Evolutionary conservation across 208 protist genomes (phyloP), one percentile per base, ranked within the genome.

Genomic region (Zelonia costaricensis): DNA sequence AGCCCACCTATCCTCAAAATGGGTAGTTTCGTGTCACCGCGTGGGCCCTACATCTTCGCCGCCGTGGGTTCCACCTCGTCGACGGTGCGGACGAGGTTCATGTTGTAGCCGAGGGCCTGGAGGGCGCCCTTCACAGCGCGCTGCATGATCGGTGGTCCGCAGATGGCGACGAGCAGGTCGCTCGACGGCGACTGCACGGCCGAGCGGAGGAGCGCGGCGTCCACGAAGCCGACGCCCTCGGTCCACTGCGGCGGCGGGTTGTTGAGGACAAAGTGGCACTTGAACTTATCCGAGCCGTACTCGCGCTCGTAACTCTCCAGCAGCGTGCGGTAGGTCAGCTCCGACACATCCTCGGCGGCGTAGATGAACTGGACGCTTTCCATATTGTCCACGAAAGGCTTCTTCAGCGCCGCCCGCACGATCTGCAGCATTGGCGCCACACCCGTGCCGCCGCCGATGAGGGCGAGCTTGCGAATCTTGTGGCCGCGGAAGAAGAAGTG

Each of bases 341-440:
- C 80, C 22, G 64, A 56, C 46, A 75, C 71, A 33, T 80, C 71
- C 69, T 91, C 80, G 44, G 80, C 80, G 44, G 81, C 80, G 71
- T 91, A 91, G 57, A 91, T 80, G 55, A 91, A 74, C 38, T 77
- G 65, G 47, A 88, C 64, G 59, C 70, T 83, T 30, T 80, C 69
- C 9, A 88, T 62, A 36, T 36, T 63, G 68, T 88, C 71, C 27
- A 82, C 61, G 55, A 80, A 82, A 13, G 78, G 78, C 60, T 76
- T 76, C 69, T 91, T 91, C 44, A 93, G 43, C 23, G 90, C 86
- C 10, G 90, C 91, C 33, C 74, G 75, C 39, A 97, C 84, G 27
- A 98, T 79, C 82, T 98, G 95, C 58, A 97, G 66, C 86, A 96
- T 94, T 9, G 95, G 95, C 9, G 92, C 95, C 64, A 97, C 93